A percentile compares a stretch with the other conserved stretches of the same genome.
phyloP scores from a whole-genome alignment of 805 yeast species.

The Wickerhamomyces canadensis region DNA sequence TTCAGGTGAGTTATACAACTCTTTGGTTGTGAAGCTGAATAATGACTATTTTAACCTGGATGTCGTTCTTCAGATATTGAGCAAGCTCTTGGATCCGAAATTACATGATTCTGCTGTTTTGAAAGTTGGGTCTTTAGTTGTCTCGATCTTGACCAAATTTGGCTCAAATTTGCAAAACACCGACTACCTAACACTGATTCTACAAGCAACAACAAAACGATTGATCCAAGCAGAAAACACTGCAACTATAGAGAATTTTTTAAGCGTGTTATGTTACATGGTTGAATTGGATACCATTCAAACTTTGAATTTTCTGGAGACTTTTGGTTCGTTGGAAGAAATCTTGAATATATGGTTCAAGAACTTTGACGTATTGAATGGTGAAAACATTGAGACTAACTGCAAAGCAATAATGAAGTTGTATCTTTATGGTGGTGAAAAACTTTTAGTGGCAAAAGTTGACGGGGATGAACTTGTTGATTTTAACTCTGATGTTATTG shows the following conservation, averaged over 20 bases:
- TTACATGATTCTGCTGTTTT: constrained; percentile 78
- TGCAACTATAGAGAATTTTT: constrained; percentile 69
- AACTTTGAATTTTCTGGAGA: constrained; percentile 55
- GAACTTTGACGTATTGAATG: constrained; percentile 75
- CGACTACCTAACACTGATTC: constrained; percentile 42
- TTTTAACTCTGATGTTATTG: constrained; percentile 50
- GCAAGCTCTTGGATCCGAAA: constrained; percentile 64
- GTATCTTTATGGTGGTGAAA: constrained; percentile 50
- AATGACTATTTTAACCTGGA: constrained; percentile 15
- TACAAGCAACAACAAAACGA: constrained; percentile 68
- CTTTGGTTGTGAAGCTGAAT: constrained; percentile 39
- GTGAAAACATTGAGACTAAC: constrained; percentile 62
- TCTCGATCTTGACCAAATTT: constrained; percentile 51
- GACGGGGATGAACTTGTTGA: constrained; percentile 74
- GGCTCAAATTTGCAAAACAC: constrained; percentile 27
- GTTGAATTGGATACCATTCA: constrained; percentile 56
- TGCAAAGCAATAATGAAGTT: constrained; percentile 69
- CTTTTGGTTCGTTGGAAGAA: constrained; percentile 33
- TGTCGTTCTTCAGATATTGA: constrained; percentile 54
- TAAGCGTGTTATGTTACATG: constrained; percentile 70
- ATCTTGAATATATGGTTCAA: constrained; percentile 79
- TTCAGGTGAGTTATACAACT: constrained; percentile 69
- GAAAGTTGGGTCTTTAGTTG: constrained; percentile 63
- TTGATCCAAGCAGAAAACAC: constrained; percentile 62
- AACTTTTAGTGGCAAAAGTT: constrained; percentile 46